A percentile compares a stretch with the other conserved stretches of the same genome.
Evolutionary conservation across 306 rosid genomes (phyloP).

Genomic region (Trichosanthes truncata): DNA sequence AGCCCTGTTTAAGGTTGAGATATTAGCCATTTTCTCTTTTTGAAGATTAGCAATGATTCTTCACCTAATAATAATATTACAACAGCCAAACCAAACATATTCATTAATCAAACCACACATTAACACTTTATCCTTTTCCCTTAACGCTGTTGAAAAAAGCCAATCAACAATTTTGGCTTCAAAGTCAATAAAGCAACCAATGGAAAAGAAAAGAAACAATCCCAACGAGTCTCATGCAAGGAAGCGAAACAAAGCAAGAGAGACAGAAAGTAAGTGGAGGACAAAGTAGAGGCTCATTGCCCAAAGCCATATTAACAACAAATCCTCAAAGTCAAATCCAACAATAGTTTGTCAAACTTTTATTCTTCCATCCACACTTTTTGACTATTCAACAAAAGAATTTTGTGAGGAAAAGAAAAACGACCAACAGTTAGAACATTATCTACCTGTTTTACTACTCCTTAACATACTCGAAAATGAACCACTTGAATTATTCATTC

Average conservation of each 20-base stretch:
- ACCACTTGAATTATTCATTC: not conserved
- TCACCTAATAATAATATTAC: not conserved
- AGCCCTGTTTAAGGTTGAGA: not conserved
- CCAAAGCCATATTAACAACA: not conserved
- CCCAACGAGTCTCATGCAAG: conserved; percentile 4
- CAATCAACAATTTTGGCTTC: not conserved
- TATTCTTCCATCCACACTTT: not conserved
- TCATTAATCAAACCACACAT: not conserved
- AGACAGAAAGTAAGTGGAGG: conserved; percentile 1
- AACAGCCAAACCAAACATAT: not conserved
- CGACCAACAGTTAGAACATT: not conserved
- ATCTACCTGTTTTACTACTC: not conserved
- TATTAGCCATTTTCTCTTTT: not conserved
- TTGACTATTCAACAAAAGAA: conserved; percentile 1
- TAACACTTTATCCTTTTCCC: not conserved
- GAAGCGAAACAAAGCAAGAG: not conserved
- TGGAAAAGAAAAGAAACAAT: not conserved
- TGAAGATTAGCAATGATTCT: conserved; percentile 1
- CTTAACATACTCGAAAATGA: not conserved
- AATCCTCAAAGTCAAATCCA: not conserved
- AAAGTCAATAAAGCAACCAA: conserved; percentile 2
- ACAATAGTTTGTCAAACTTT: not conserved
- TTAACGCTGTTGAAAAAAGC: not conserved
- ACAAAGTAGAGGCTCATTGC: conserved; percentile 7
- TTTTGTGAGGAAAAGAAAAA: not conserved